phyloP scores from a whole-genome alignment of 345 rosid genomes.

The Lepidium aucheri region DNA sequence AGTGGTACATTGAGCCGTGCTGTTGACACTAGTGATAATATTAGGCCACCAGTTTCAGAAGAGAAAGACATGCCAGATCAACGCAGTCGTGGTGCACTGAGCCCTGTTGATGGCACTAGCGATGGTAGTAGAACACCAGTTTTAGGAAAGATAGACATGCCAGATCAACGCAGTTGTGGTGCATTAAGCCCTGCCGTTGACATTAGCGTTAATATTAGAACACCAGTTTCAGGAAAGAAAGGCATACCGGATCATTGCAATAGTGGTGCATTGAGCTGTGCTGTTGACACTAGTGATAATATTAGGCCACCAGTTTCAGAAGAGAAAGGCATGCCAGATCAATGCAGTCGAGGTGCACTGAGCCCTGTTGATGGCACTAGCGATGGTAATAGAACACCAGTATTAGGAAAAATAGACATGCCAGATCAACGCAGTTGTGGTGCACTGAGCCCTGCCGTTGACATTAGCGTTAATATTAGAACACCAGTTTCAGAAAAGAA shows the following conservation, averaged over 20 bases:
- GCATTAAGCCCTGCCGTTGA: constrained; percentile 15
- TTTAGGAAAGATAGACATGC: constrained; percentile 20
- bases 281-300: neutral
- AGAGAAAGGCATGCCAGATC: neutral
- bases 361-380: neutral
- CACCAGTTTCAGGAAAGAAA: neutral
- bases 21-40: neutral
- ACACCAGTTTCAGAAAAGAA: neutral
- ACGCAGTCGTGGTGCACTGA: neutral
- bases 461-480: neutral
- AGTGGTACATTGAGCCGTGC: neutral
- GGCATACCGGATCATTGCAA: neutral
- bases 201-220: neutral
- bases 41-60: neutral
- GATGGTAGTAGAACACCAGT: neutral
- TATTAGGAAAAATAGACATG: constrained; percentile 19
- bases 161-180: constrained; percentile 7
- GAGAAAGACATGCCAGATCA: neutral
- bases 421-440: constrained; percentile 8
- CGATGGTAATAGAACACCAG: neutral
- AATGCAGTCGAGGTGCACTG: neutral
- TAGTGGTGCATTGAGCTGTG: neutral
- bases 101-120: neutral
- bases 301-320: neutral
- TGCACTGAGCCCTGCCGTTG: constrained; percentile 15